Evolutionary conservation across 306 rosid genomes (phyloP).

Genomic region (Mimosa pudica): DNA sequence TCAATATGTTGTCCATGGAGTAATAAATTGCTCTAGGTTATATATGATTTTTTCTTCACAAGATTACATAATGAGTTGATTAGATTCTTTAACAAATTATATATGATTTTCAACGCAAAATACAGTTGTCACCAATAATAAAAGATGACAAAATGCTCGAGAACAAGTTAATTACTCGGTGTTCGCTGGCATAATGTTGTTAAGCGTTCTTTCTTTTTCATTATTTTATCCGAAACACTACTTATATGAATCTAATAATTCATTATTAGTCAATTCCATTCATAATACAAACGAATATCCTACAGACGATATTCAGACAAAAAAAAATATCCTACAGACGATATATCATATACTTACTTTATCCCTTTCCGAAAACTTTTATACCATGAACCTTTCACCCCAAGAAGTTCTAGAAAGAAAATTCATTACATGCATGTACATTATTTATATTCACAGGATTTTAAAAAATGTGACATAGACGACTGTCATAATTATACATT

Average conservation of each 20-base stretch:
- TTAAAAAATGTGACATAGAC: not conserved
- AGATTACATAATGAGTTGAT: not conserved
- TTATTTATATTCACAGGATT: not conserved
- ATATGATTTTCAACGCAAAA: constrained; percentile 7
- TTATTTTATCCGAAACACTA: not conserved
- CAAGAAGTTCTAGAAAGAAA: not conserved
- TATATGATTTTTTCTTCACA: constrained; percentile 29
- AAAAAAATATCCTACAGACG: not conserved
- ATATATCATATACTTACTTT: not conserved
- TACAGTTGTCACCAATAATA: constrained; percentile 41
- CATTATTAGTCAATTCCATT: not conserved
- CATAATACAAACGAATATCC: not conserved
- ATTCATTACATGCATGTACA: not conserved
- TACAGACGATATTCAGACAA: not conserved
- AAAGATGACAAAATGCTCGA: constrained; percentile 26
- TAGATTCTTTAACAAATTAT: constrained; percentile 27
- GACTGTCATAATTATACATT: not conserved
- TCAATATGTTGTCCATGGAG: constrained; percentile 18
- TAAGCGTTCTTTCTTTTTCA: not conserved
- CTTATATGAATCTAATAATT: not conserved
- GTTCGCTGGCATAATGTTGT: not conserved
- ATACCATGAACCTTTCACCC: not conserved
- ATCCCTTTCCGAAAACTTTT: not conserved
- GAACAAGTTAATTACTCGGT: constrained; percentile 22
- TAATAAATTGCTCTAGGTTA: not conserved